Evolutionary conservation across 1,139 yeast species (phyloP).

Genomic region (Sugiyamaella xylanicola): DNA sequence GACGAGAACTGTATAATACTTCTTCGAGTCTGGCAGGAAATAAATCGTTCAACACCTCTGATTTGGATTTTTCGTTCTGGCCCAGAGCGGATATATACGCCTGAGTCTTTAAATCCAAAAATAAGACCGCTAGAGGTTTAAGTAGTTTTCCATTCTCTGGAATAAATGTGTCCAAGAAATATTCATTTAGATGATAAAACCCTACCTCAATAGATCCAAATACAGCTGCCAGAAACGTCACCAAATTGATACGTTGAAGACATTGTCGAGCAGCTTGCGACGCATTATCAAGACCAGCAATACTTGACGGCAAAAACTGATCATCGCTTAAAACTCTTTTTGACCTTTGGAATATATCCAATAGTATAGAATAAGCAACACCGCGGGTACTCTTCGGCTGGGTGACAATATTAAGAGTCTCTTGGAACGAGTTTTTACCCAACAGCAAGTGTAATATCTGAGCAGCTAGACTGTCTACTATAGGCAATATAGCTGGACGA

Average conservation of each 20-base stretch:
- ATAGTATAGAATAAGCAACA: constrained; percentile 64
- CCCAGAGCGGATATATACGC: constrained; percentile 89
- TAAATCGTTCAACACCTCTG: constrained; percentile 72
- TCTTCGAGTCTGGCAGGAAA: constrained; percentile 62
- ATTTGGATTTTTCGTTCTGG: constrained; percentile 65
- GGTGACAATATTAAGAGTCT: constrained; percentile 69
- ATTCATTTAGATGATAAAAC: constrained; percentile 79
- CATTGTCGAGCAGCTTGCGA: constrained; percentile 55
- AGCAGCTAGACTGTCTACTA: constrained; percentile 72
- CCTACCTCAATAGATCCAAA: constrained; percentile 86
- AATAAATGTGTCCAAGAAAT: constrained; percentile 75
- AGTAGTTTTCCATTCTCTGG: constrained; percentile 57
- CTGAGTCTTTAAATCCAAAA: constrained; percentile 87
- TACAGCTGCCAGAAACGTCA: constrained; percentile 83
- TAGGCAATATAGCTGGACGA: constrained; percentile 52
- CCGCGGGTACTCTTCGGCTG: constrained; percentile 70
- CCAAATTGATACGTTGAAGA: constrained; percentile 78
- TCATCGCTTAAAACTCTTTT: constrained; percentile 17
- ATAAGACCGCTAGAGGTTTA: constrained; percentile 78
- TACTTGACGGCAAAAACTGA: constrained; percentile 5
- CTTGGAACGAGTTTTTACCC: constrained; percentile 72
- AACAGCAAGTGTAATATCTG: constrained; percentile 65
- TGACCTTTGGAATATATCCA: constrained; percentile 35
- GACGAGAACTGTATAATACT: constrained; percentile 46
- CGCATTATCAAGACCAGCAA: constrained; percentile 12